phyloP scores from a whole-genome alignment of 805 yeast species.

The Ogataea dorogensis region DNA sequence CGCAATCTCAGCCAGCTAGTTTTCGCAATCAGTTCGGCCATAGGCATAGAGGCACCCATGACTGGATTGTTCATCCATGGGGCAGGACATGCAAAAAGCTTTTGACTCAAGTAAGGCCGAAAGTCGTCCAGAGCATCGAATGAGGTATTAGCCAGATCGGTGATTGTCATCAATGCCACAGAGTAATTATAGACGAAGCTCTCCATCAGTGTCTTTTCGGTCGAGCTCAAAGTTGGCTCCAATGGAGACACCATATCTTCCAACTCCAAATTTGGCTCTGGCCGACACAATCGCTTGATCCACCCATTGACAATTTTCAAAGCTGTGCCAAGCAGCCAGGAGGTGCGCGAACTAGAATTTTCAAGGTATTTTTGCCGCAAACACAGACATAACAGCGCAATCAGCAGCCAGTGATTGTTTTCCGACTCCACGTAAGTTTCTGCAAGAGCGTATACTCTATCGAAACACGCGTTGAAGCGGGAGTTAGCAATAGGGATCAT shows the following conservation, averaged over 20 bases:
- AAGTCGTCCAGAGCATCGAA: constrained; percentile 36
- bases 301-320: constrained; percentile 35
- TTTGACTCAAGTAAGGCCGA: constrained; percentile 32
- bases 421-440: constrained; percentile 22
- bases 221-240: neutral
- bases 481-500: constrained; percentile 24
- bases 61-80: constrained; percentile 43
- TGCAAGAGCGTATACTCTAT: constrained; percentile 23
- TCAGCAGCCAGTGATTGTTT: constrained; percentile 39
- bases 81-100: constrained; percentile 32
- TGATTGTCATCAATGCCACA: constrained; percentile 33
- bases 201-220: constrained; percentile 39
- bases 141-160: no score
- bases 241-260: constrained; percentile 1
- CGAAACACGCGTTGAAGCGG: constrained; percentile 23
- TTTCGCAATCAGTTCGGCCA: constrained; percentile 38
- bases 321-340: constrained; percentile 34
- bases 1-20: constrained; percentile 34
- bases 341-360: constrained; percentile 29
- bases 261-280: constrained; percentile 1
- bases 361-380: constrained; percentile 36
- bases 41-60: constrained; percentile 37
- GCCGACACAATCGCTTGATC: neutral
- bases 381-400: constrained; percentile 40
- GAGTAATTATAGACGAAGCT: constrained; percentile 44